Evolutionary conservation across 306 rosid genomes (phyloP), one percentile per base, ranked within the genome.

Genomic region (Hippophae gyantsensis): DNA sequence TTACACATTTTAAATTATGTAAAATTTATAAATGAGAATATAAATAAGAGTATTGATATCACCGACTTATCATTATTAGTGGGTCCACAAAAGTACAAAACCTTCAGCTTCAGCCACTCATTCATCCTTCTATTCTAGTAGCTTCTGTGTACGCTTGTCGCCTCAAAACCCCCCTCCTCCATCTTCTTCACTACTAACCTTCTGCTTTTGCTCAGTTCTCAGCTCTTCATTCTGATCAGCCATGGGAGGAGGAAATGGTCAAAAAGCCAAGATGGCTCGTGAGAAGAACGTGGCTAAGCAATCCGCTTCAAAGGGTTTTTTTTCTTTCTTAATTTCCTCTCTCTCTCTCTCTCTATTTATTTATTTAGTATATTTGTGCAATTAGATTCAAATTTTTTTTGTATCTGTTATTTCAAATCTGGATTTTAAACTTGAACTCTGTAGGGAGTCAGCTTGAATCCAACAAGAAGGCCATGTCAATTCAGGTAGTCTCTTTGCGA

Each of bases 231-330:
- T 25, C 6, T 26, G 40, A 63, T n/a, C 56, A 42, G 63, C 69
- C 74, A 84, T 89, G 97, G 97, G 97, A 48, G 95, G 95, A 74
- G 97, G 97, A 79, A 89, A 89, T 63, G 89, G 69, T 3, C 97
- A 89, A 51, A 89, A 89, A 75, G 41, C 97, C 42, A 86, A 78
- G 78, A 86, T 74, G 83, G 97, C 97, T 40, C 95, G 95, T 25
- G 93, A 89, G 82, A 84, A 64, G 68, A 86, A 89, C 75, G 23
- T 82, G 76, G 95, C 86, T 78, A 89, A 89, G 74, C 70, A 55
- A 58, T 86, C 74, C 14, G 84, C 65, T 7, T 13, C 76, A 0
- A 89, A 86, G 67, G 97, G 77, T 77, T 64, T 45, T 18, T 32
- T 40, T 13, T 52, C 40, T 8, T 11, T 10, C 1, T 59, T 49